Evolutionary conservation across 202 grass and related monocot genomes (phyloP).

Genomic region (Brachypodium distachyon): DNA sequence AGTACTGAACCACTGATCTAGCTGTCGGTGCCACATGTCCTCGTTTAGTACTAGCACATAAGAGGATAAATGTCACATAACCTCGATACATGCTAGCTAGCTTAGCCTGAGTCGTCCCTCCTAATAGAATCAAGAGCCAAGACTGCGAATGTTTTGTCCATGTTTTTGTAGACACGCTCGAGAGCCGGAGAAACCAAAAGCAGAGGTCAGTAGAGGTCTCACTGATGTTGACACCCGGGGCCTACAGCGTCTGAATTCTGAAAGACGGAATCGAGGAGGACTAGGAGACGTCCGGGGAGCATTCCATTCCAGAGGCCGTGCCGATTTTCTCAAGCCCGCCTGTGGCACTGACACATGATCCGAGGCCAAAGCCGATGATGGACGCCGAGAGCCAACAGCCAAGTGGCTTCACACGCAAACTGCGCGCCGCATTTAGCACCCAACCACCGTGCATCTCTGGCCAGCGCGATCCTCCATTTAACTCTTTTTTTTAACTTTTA

Average conservation of each 20-base stretch:
- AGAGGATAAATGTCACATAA: background rate
- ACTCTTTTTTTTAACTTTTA: background rate
- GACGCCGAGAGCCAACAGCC: background rate
- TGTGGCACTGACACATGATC: conserved; percentile 38
- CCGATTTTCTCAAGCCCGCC: background rate
- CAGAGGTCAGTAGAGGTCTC: background rate
- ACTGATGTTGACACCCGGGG: background rate
- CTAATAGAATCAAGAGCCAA: background rate
- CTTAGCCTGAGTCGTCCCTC: background rate
- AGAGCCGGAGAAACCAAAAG: background rate
- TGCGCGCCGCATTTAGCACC: conserved; percentile 23
- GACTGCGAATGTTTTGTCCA: no score
- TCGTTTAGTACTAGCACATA: background rate
- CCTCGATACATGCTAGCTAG: background rate
- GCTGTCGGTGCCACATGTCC: background rate
- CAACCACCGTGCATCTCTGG: background rate
- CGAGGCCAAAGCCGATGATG: background rate
- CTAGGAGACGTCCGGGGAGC: no score
- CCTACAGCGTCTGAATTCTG: background rate
- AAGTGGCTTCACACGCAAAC: conserved; percentile 2
- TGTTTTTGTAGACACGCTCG: no score
- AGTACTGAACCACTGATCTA: background rate
- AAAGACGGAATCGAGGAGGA: background rate
- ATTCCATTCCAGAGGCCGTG: background rate
- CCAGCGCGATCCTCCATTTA: background rate